Conservation (phyloP, 1,139 yeast genomes). For the Scheffersomyces quercinus region DNA sequence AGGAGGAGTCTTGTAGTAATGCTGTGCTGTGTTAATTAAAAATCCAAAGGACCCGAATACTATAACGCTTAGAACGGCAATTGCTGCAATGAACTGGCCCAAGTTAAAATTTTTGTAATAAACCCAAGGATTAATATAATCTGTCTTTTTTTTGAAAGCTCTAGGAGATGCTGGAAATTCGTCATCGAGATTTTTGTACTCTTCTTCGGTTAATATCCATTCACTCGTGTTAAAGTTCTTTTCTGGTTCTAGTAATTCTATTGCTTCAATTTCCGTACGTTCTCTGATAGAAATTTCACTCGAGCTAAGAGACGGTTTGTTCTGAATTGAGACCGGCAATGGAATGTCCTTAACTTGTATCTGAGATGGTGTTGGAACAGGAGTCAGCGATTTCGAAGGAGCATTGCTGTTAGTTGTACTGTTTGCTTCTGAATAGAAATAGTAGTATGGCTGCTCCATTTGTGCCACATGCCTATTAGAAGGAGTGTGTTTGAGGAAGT, state of each 20-base stretch:
- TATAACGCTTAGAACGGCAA: constrained; percentile 11
- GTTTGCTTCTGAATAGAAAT: constrained; percentile 5
- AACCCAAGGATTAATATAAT: constrained; percentile 14
- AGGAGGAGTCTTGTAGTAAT: constrained; percentile 1
- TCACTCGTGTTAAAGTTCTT: constrained; percentile 5
- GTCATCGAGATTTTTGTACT: constrained; percentile 8
- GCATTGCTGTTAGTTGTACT: background rate
- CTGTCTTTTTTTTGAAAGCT: constrained; percentile 10
- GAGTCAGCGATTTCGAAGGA: background rate
- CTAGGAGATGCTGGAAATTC: constrained; percentile 10
- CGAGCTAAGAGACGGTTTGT: background rate
- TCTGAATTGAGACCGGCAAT: background rate
- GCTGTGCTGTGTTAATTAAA: constrained; percentile 9
- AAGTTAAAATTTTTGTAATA: constrained; percentile 9
- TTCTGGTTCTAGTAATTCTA: background rate
- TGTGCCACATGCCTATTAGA: constrained; percentile 7
- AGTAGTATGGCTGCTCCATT: constrained; percentile 16
- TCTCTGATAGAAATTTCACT: background rate
- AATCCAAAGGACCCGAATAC: constrained; percentile 18
- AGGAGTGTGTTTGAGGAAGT: constrained; percentile 9
- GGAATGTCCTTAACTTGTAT: background rate
- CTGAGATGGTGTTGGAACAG: background rate
- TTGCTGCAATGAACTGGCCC: constrained; percentile 12
- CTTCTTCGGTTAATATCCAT: constrained; percentile 12
- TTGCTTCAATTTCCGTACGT: background rate